Evolutionary conservation across 495 filamentous ascomycete species (phyloP), one percentile per base, ranked within the genome.

Genomic region (Cryomyces minteri): DNA sequence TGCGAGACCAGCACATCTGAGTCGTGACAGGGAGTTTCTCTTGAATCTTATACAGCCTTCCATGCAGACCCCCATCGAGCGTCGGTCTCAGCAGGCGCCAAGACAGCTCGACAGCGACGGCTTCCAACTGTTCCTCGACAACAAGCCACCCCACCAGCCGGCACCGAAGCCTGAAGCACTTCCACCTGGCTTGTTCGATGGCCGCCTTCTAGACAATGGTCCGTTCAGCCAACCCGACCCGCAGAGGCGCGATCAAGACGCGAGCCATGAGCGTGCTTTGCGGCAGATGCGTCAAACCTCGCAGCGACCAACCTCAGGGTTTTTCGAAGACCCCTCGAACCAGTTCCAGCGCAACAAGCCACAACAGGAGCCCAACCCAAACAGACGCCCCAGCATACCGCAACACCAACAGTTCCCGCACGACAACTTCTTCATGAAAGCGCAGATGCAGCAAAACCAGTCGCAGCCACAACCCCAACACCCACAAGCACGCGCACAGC

Each of bases 1-100:
- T 30, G 48, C 47, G 28, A 48, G 40, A 18, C 54, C 41, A 9
- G 41, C 51, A 9, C 40, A 9, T 28, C 4, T 42, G 40, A 43
- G 18, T 12, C 47, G 48, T 14, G 49, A 59, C 39, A 52, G 56
- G 42, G 45, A 58, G 31, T 62, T 61, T 41, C 45, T 62, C 32
- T 52, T 62, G 6, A 52, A 43, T 36, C 54, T 62, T 14, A 54
- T 62, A 45, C 56, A 61, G 41, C 43, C 44, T 18, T 37, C 46
- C 30, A 40, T 38, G n/a, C 54, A 58, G 48, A 25, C 55, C 41
- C 31, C 56, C 46, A 28, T 45, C 49, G 45, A 41, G 40, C 48
- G 37, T 38, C 32, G 43, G 40, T 42, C 56, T 5, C 50, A 62
- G 36, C 51, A 56, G 33, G 32, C 52, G 4, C 54, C 49, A 11